Percentiles rank a stretch among this genome's conserved stretches.
These are phyloP conservation scores for Fimicolochytrium jonesii DNA, from an alignment of 192 early-diverging fungal species.

Conservation along the genomic window DNA sequence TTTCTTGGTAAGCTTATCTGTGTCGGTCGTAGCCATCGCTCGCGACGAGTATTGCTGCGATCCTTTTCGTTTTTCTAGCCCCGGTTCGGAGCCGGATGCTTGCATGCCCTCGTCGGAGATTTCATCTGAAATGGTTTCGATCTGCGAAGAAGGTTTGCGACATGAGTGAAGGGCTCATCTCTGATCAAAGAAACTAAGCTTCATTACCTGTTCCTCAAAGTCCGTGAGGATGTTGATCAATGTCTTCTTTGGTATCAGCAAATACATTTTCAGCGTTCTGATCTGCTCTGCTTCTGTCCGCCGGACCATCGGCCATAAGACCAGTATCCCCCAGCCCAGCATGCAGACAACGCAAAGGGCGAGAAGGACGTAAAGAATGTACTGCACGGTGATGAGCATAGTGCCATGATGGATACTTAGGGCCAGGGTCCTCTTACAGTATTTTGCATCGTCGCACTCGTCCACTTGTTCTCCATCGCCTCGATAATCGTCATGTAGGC, in stretches of 20 bases:
- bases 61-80: neutral
- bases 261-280: constrained; percentile 18
- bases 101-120: no score
- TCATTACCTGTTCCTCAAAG: constrained; percentile 22
- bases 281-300: constrained; percentile 18
- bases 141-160: neutral
- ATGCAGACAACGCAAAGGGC: constrained; percentile 6
- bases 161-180: neutral
- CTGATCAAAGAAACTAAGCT: neutral
- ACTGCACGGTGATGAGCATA: neutral
- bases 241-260: constrained; percentile 13
- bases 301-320: constrained; percentile 22
- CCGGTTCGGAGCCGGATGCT: neutral
- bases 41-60: neutral
- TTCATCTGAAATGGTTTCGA: constrained; percentile 20
- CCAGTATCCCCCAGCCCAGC: constrained; percentile 8
- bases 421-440: constrained; percentile 1
- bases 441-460: neutral
- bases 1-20: neutral
- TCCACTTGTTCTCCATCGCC: neutral
- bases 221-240: constrained; percentile 22
- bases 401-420: neutral
- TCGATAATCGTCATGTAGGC: neutral
- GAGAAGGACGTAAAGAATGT: constrained; percentile 12
- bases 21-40: neutral